Base-by-base conservation (phyloP, 306 rosid genomes). In the Vicia sativa region DNA sequence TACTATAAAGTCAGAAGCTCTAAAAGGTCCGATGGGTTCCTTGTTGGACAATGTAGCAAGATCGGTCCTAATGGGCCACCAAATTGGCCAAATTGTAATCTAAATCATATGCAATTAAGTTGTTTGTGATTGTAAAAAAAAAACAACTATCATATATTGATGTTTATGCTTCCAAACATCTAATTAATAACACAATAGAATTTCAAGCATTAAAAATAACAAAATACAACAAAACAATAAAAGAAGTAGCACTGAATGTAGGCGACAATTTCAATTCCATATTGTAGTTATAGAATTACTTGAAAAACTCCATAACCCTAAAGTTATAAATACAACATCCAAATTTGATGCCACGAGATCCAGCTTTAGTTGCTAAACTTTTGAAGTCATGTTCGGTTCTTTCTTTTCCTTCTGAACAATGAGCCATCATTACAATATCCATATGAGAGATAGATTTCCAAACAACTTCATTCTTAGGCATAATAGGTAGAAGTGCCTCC, bases 221-320 rank as follows among this genome's bases (percentile, higher is more conserved):
- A 2, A 26, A 26, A 26, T 3, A 26, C 29, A 26, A 3, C 29
- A 3, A 28, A 28, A 3, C 6, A 31, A 9, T 0, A 42, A 1
- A 42, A 42, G 6, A 42, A 42, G 15, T 12, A 42, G 7, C 46
- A 12, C 0, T 42, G 6, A 0, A 44, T 5, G 9, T 6, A 14
- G 21, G 9, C 9, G 2, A 16, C 21, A 16, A 18, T 48, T 48
- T 7, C 53, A 15, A n/a, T 46, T 46, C 11, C 11, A 46, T 6
- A 46, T 43, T n/a, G 5, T 2, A 9, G 26, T 9, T 8, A 0
- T 49, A 52, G 9, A 52, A 11, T 25, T 23, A 54, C 37, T 54
- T 25, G 16, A 54, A 54, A 8, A 54, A 54, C 60, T 54, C 60
- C 37, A 54, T 54, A 23, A 54, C 15, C 35, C 60, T 11, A 25